A percentile compares a stretch with the other conserved stretches of the same genome.
phyloP scores from a whole-genome alignment of 2,329 filamentous ascomycete genomes.

The Microsporum canis region DNA sequence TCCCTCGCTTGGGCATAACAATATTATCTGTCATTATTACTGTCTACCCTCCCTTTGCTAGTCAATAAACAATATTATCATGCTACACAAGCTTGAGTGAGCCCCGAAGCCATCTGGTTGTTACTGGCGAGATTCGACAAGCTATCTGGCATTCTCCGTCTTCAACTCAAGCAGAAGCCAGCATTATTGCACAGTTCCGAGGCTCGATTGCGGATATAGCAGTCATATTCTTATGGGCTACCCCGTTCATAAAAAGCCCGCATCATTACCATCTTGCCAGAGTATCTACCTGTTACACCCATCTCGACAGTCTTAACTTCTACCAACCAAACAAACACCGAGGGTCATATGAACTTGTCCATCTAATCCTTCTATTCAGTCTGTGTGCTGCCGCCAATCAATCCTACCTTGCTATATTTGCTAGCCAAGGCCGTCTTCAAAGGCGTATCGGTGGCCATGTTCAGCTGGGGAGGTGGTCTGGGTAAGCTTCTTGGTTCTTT shows the following conservation, averaged over 20 bases:
- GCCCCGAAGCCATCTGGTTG: background rate
- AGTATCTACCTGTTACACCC: background rate
- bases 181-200: background rate
- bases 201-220: background rate
- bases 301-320: background rate
- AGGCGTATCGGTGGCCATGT: constrained; percentile 10
- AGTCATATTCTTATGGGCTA: background rate
- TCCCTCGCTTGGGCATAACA: background rate
- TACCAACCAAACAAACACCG: background rate
- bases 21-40: background rate
- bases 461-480: constrained; percentile 14
- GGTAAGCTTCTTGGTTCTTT: constrained; percentile 10
- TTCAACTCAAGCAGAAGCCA: background rate
- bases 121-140: background rate
- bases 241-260: background rate
- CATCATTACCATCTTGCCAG: background rate
- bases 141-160: background rate
- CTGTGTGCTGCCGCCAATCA: background rate
- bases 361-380: background rate
- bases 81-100: constrained; percentile 3
- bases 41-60: background rate
- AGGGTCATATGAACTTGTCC: background rate
- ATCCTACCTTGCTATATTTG: background rate
- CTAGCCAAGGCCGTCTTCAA: background rate
- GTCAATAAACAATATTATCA: background rate